Base-by-base conservation (phyloP, 768 basidiomycete species). In the Termitomyces eurrhizus region DNA sequence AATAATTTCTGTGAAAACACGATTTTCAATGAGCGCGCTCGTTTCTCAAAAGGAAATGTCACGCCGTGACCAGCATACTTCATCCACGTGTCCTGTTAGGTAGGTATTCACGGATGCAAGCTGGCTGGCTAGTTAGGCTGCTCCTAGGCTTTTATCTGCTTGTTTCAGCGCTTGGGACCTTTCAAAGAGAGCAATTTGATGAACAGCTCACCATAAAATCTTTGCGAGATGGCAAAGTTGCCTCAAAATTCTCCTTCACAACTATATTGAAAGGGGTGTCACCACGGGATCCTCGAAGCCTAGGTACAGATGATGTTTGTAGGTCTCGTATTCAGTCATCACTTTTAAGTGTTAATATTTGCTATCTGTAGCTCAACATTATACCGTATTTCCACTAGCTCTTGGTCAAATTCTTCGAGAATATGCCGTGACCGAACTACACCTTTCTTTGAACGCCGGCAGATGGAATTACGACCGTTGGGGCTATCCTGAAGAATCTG, bases 391-490 rank as follows among this genome's bases (percentile, higher is more conserved):
- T 62, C 95, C 96, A 0, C 82, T 96, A 16, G 81, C 89, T 2
- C 78, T 98, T 18, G 90, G 95, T 4, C 90, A 96, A 68, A 88
- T 98, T 41, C 78, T 98, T 21, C 86, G 88, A 58, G 84, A 90
- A 72, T 91, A 95, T 70, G 86, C 88, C 1, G 85, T 96, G 26
- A 87, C 93, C 0, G 93, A 96, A 64, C 79, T 98, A 24, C 92
- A 95, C 67, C 83, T 98, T 7, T 88, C 89, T 11, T 80, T 98
- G 42, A 96, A 95, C 57, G 88, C 95, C 13, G 96, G 96, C 21
- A 89, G 87, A 66, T 98, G 96, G 96, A 82, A 91, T 69, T 93
- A 93, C 64, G 82, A 85, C 46, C 75, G 81, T 29, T 95, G 93
- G 90, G 92, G 91, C 0, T 83, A 87, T 64, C 93, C 95, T 0